Conservation (phyloP, 78 protist species). For the Dictyostelium purpureum region DNA sequence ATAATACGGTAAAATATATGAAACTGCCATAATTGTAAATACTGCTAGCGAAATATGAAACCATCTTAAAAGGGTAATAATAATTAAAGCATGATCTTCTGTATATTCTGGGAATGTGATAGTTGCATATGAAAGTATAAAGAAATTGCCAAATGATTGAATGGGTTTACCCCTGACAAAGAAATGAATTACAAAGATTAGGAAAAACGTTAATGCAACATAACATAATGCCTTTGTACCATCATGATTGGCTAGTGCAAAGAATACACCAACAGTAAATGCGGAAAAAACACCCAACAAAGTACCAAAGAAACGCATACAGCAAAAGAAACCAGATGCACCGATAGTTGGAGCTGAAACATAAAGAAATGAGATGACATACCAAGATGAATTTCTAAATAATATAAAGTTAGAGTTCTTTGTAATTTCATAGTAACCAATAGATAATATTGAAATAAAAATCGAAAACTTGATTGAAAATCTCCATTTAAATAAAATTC, state of each 20-base stretch:
- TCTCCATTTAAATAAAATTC: slow-evolving; percentile 19
- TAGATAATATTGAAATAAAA: background rate
- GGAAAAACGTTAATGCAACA: background rate
- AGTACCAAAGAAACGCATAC: slow-evolving; percentile 32
- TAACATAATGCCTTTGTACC: background rate
- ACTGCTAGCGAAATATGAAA: slow-evolving; percentile 26
- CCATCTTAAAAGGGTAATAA: background rate
- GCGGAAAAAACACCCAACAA: background rate
- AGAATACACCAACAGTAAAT: slow-evolving; percentile 21
- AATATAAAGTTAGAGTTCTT: background rate
- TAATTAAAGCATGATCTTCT: background rate
- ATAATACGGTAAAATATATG: slow-evolving; percentile 8
- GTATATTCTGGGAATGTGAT: slow-evolving; percentile 21
- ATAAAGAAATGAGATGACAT: slow-evolving; percentile 4
- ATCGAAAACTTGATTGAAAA: slow-evolving; percentile 22
- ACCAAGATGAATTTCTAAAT: slow-evolving; percentile 21
- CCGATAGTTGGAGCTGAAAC: slow-evolving; percentile 23
- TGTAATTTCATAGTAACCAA: slow-evolving; percentile 25
- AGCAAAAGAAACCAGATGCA: background rate
- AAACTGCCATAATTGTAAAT: background rate
- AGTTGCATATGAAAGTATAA: slow-evolving; percentile 38
- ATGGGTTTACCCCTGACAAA: slow-evolving; percentile 12
- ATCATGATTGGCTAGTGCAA: background rate
- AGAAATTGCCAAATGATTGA: slow-evolving; percentile 22
- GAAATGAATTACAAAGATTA: background rate